Conservation (phyloP, 306 rosid genomes). For the Cucurbita ficifolia region DNA sequence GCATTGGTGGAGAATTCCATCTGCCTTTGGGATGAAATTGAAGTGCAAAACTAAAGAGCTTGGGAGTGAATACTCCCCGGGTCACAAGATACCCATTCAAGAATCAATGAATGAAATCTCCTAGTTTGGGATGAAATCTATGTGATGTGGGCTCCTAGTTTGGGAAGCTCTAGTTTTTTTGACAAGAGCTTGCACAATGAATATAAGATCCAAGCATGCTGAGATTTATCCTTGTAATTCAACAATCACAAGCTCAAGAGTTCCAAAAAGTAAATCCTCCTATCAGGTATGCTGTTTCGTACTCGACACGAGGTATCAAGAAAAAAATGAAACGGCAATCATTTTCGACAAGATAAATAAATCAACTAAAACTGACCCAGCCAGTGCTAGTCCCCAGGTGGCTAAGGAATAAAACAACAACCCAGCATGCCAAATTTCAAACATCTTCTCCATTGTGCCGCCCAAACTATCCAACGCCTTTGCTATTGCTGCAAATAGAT, state of each 20-base stretch:
- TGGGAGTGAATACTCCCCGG: not conserved
- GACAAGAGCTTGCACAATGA: not conserved
- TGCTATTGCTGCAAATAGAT: constrained; percentile 42
- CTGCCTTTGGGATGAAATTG: not conserved
- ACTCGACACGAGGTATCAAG: not conserved
- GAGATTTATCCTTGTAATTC: not conserved
- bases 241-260: not conserved
- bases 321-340: not conserved
- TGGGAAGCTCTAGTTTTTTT: not conserved
- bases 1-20: not conserved
- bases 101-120: not conserved
- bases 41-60: not conserved
- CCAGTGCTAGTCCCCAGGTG: constrained; percentile 96
- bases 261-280: not conserved
- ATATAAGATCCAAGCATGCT: not conserved
- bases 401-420: constrained; percentile 59
- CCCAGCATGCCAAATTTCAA: constrained; percentile 80
- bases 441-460: constrained; percentile 50
- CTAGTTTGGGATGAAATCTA: not conserved
- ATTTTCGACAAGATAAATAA: not conserved
- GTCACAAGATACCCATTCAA: not conserved
- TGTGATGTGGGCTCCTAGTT: not conserved
- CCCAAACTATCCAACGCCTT: constrained; percentile 54
- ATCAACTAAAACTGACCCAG: constrained; percentile 36
- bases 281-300: not conserved